Conservation (phyloP, 352 stramenopile genomes). For the Globisporangium nagaii region DNA sequence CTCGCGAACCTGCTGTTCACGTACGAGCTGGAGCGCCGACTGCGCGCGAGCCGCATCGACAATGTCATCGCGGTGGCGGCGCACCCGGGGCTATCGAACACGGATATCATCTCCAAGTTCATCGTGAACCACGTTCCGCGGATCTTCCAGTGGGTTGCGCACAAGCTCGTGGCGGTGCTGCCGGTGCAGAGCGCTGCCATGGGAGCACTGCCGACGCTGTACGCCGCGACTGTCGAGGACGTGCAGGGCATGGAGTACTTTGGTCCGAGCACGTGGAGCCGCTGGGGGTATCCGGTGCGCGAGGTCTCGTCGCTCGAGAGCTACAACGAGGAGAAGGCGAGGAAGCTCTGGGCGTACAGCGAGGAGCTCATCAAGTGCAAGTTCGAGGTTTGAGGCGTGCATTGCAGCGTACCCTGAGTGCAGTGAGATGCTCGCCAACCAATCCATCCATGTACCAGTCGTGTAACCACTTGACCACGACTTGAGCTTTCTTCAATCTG, state of each 20-base stretch:
- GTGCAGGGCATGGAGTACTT: conserved; percentile 12
- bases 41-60: conserved; percentile 14
- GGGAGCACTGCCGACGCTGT: conserved; percentile 4
- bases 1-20: conserved; percentile 47
- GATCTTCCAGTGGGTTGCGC: conserved; percentile 3
- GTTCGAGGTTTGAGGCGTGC: conserved; percentile 3
- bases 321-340: conserved; percentile 8
- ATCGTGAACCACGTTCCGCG: conserved; percentile 17
- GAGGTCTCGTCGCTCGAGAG: conserved; percentile 9
- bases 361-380: conserved; percentile 8
- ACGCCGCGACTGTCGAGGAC: conserved; percentile 4
- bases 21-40: conserved; percentile 35
- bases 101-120: conserved; percentile 32
- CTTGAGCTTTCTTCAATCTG: no score
- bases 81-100: conserved; percentile 32
- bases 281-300: conserved; percentile 11
- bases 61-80: conserved; percentile 34
- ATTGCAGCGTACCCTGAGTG: not conserved
- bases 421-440: no score
- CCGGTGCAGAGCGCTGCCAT: conserved; percentile 1
- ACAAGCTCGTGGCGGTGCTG: not conserved
- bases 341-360: conserved; percentile 12
- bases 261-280: not conserved
- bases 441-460: no score
- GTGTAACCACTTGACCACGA: no score